phyloP scores from a whole-genome alignment of 83 land plant species.

The Picea abies region DNA sequence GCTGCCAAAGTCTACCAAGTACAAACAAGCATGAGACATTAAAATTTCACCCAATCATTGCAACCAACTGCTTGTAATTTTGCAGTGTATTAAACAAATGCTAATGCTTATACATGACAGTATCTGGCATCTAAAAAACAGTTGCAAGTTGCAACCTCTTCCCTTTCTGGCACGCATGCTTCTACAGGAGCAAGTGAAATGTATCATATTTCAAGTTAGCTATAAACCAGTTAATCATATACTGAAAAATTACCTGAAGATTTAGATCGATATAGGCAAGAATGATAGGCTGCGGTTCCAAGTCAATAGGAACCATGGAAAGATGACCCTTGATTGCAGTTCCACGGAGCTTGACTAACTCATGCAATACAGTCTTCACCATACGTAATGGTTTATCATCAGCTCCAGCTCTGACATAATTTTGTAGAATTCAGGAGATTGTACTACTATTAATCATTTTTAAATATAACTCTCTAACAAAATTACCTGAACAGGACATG shows the following conservation, averaged over 20 bases:
- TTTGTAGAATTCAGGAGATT: neutral
- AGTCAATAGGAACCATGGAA: conserved; percentile 98
- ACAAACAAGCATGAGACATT: conserved; percentile 15
- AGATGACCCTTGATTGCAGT: conserved; percentile 99
- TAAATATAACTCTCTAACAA: neutral
- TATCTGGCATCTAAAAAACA: too few relatives aligned
- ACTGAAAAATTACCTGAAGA: conserved; percentile 71
- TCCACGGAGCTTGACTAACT: conserved; percentile 96
- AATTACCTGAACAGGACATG: neutral
- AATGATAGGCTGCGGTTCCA: conserved; percentile 98
- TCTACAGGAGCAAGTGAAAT: too few relatives aligned
- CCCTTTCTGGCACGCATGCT: neutral
- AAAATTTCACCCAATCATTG: neutral
- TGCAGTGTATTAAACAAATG: neutral
- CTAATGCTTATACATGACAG: too few relatives aligned
- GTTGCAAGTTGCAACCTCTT: neutral
- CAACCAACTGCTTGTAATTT: neutral
- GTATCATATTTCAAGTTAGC: neutral
- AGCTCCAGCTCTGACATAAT: conserved; percentile 83
- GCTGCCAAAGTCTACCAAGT: conserved; percentile 82
- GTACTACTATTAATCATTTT: neutral
- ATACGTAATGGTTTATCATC: conserved; percentile 99
- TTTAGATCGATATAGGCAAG: conserved; percentile 99
- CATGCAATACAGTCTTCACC: conserved; percentile 99
- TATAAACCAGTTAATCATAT: neutral